Percentiles rank a stretch among this genome's conserved stretches.
phyloP scores from a whole-genome alignment of 73 alveolate species.

The Blepharisma japonicum region DNA sequence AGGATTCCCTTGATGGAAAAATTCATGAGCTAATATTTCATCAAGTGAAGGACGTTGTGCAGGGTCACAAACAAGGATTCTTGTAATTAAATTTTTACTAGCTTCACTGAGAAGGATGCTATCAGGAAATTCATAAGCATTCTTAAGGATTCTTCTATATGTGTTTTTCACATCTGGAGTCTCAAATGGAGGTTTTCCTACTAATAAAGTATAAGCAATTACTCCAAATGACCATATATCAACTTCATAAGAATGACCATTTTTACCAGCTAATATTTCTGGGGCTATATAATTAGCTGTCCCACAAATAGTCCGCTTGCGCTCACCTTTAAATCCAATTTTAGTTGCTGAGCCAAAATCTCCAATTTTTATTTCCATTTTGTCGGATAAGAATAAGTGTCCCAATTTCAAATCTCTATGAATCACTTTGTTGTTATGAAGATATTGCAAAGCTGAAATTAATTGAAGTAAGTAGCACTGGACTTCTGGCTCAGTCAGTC shows the following conservation, averaged over 20 bases:
- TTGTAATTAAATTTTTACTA: conserved; percentile 80
- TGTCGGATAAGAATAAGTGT: conserved; percentile 77
- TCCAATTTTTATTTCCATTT: conserved; percentile 69
- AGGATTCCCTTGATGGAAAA: conserved; percentile 55
- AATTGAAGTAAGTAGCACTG: conserved; percentile 80
- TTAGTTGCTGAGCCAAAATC: conserved; percentile 95
- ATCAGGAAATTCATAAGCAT: conserved; percentile 86
- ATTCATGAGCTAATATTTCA: conserved; percentile 51
- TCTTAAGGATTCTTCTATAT: conserved; percentile 81
- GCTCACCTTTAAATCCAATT: conserved; percentile 82
- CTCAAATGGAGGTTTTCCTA: too few relatives aligned
- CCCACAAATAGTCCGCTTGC: conserved; percentile 91
- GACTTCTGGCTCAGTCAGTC: conserved; percentile 87
- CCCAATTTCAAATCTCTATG: conserved; percentile 90
- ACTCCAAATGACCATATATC: too few relatives aligned
- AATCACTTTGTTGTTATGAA: conserved; percentile 58
- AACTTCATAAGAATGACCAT: conserved; percentile 64
- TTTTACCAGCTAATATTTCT: conserved; percentile 67
- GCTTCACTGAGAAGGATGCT: conserved; percentile 80
- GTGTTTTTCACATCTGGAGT: conserved; percentile 88
- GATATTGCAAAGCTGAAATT: conserved; percentile 67
- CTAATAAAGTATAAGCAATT: conserved; percentile 76
- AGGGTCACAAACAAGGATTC: conserved; percentile 83
- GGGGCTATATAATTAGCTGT: too few relatives aligned
- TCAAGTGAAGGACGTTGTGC: conserved; percentile 49